Conservation (phyloP, 495 filamentous ascomycete genomes). For the Collariella sp. region DNA sequence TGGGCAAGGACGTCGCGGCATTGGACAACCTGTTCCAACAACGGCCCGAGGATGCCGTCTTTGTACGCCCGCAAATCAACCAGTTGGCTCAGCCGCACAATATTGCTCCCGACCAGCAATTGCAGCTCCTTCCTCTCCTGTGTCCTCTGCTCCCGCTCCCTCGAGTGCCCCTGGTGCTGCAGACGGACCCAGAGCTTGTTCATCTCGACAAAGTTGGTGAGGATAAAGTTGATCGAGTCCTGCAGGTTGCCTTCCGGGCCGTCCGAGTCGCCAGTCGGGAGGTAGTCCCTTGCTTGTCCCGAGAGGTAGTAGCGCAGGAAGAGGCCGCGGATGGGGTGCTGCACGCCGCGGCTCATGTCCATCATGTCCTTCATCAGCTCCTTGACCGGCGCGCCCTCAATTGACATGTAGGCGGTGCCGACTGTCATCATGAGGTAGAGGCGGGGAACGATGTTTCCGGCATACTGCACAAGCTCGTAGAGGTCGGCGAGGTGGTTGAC, state of each 20-base stretch:
- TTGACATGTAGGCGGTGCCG: constrained; percentile 96
- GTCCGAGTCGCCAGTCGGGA: constrained; percentile 73
- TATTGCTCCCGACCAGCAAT: constrained; percentile 88
- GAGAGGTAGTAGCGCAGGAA: constrained; percentile 94
- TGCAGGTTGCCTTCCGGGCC: constrained; percentile 95
- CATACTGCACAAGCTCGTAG: constrained; percentile 98
- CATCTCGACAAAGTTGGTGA: constrained; percentile 99
- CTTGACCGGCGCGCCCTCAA: constrained; percentile 96
- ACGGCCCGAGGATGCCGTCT: constrained; percentile 74
- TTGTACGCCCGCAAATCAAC: constrained; percentile 93
- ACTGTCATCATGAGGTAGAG: constrained; percentile 98
- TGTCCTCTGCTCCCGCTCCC: constrained; percentile 84
- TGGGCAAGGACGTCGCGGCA: constrained; percentile 95
- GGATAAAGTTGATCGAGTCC: constrained; percentile 91
- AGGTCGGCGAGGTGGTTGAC: constrained; percentile 96
- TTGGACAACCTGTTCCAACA: constrained; percentile 94
- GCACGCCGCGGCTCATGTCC: constrained; percentile 98
- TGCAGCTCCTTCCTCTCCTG: constrained; percentile 94
- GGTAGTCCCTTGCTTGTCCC: constrained; percentile 81
- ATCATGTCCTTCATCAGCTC: constrained; percentile 99
- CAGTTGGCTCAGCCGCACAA: constrained; percentile 89
- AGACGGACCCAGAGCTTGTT: constrained; percentile 98
- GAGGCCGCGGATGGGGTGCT: constrained; percentile 89
- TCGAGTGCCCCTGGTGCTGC: constrained; percentile 94
- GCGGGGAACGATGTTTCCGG: constrained; percentile 92